Conservation (phyloP, 2,329 filamentous ascomycete species). For the Monosporascus sp. region DNA sequence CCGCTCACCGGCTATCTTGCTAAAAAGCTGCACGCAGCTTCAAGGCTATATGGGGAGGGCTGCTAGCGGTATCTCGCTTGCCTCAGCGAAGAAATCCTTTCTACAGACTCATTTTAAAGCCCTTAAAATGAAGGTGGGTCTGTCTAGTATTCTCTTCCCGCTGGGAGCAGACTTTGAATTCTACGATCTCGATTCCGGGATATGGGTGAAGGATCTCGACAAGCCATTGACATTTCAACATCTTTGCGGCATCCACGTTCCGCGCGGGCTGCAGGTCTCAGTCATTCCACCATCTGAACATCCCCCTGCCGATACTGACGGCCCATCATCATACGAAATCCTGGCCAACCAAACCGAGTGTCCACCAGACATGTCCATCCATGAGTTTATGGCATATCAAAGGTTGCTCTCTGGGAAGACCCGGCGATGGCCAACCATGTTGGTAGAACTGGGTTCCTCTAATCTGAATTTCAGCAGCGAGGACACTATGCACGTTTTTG, state of each 20-base stretch:
- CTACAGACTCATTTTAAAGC: constrained; percentile 26
- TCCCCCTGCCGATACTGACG: constrained; percentile 27
- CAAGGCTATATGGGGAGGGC: constrained; percentile 3
- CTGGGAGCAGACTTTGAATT: constrained; percentile 23
- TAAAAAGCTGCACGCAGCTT: constrained; percentile 15
- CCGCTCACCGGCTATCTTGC: constrained; percentile 9
- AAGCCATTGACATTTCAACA: constrained; percentile 24
- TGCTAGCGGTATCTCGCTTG: constrained; percentile 16
- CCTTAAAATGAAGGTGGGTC: constrained; percentile 18
- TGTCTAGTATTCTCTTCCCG: constrained; percentile 19
- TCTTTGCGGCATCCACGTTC: constrained; percentile 15
- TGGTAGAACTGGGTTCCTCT: constrained; percentile 45
- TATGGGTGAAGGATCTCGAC: constrained; percentile 20
- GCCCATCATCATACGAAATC: constrained; percentile 49
- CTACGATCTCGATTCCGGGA: constrained; percentile 19
- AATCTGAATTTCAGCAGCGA: constrained; percentile 57
- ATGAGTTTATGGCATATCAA: constrained; percentile 51
- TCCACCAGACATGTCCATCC: constrained; percentile 38
- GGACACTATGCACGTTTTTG: constrained; percentile 43
- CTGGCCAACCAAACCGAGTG: constrained; percentile 45
- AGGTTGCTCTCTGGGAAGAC: constrained; percentile 39
- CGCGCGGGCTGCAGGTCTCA: constrained; percentile 8
- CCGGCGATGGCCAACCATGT: constrained; percentile 45
- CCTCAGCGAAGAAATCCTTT: constrained; percentile 27
- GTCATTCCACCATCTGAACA: constrained; percentile 8